phyloP scores from a whole-genome alignment of 1,284 basidiomycete species.

The Athelia sp. region DNA sequence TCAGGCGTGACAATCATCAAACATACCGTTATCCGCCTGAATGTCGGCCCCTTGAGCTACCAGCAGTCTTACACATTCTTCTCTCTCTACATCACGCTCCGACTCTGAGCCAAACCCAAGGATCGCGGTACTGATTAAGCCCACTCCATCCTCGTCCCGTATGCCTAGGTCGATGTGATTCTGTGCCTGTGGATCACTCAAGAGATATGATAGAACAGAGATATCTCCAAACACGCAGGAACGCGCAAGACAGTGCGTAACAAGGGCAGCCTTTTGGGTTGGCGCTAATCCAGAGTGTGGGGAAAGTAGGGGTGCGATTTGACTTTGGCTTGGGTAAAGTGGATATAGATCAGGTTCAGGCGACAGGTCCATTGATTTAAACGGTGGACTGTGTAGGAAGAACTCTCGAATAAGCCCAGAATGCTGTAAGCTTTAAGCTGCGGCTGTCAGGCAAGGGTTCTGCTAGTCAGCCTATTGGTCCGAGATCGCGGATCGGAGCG shows the following conservation, averaged over 20 bases:
- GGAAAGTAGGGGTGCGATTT: slow-evolving; percentile 58
- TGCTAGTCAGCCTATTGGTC: no score
- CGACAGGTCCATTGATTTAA: slow-evolving; percentile 41
- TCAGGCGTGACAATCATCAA: slow-evolving; percentile 10
- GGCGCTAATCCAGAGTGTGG: slow-evolving; percentile 62
- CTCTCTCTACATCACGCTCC: slow-evolving; percentile 80
- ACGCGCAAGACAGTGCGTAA: slow-evolving; percentile 65
- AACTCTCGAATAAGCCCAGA: background rate
- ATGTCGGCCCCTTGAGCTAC: slow-evolving; percentile 77
- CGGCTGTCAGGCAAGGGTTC: no score
- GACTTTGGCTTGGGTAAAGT: slow-evolving; percentile 62
- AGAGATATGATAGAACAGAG: slow-evolving; percentile 63
- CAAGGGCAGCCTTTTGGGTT: slow-evolving; percentile 60
- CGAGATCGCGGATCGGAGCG: no score
- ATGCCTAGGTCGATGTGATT: slow-evolving; percentile 59
- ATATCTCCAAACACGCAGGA: slow-evolving; percentile 75
- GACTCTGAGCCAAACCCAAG: slow-evolving; percentile 78
- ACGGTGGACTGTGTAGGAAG: background rate
- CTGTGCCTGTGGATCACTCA: slow-evolving; percentile 67
- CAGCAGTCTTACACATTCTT: slow-evolving; percentile 82
- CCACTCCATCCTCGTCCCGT: slow-evolving; percentile 81
- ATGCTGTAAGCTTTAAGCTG: background rate
- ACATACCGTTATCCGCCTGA: slow-evolving; percentile 60
- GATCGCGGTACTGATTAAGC: slow-evolving; percentile 75
- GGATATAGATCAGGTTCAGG: slow-evolving; percentile 76